Conservation (phyloP, 1,284 basidiomycete species). For the Schizophyllum amplum region DNA sequence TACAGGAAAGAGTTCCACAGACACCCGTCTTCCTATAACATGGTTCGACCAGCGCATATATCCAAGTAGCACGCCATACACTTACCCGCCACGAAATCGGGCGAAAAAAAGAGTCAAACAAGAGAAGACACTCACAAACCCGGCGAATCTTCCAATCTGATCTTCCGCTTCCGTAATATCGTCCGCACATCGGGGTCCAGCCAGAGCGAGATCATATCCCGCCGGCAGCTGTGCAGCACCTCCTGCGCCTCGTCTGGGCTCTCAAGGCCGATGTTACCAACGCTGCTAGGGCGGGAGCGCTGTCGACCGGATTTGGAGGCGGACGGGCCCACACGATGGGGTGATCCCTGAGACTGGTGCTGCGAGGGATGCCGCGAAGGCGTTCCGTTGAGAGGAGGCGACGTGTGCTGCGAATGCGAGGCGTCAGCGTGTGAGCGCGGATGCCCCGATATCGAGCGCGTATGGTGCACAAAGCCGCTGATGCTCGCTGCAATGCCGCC, state of each 20-base stretch:
- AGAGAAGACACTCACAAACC: conserved; percentile 59
- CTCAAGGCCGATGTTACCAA: conserved; percentile 31
- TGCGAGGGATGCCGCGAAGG: too few species aligned
- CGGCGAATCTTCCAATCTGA: conserved; percentile 60
- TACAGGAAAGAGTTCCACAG: too few species aligned
- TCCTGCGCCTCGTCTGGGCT: conserved; percentile 54
- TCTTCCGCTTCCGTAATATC: conserved; percentile 49
- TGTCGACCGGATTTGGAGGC: too few species aligned
- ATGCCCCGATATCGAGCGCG: not conserved
- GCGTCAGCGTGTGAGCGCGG: not conserved
- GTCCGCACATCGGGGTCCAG: conserved; percentile 49
- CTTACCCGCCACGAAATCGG: not conserved
- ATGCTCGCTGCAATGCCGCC: not conserved
- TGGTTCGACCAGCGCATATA: too few species aligned
- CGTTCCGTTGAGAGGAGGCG: too few species aligned
- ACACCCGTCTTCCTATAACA: too few species aligned
- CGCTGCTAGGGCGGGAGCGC: conserved; percentile 30
- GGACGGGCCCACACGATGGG: too few species aligned
- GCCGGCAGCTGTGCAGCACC: conserved; percentile 44
- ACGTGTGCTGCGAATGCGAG: not conserved
- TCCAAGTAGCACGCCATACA: too few species aligned
- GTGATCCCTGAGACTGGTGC: too few species aligned
- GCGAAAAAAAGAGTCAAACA: not conserved
- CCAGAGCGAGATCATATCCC: conserved; percentile 61
- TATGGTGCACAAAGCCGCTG: not conserved